Evolutionary conservation across 768 basidiomycete genomes (phyloP).

Genomic region (Suillus brevipes): DNA sequence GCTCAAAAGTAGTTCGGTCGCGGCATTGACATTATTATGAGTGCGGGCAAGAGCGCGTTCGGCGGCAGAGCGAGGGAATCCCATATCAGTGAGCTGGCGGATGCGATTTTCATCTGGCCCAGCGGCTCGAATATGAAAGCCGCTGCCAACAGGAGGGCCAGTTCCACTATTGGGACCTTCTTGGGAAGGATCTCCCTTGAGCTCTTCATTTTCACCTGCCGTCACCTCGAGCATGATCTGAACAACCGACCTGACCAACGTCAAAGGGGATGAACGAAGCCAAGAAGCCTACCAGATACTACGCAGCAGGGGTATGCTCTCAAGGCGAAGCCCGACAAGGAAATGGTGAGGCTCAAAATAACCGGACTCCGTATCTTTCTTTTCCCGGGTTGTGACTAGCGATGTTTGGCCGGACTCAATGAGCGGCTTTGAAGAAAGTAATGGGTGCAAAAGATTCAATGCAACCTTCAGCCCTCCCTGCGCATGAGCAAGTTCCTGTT

Average conservation of each 20-base stretch:
- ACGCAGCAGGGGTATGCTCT: constrained; percentile 63
- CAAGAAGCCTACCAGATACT: constrained; percentile 83
- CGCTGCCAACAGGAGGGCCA: constrained; percentile 33
- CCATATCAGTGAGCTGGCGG: constrained; percentile 91
- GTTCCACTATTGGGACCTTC: constrained; percentile 35
- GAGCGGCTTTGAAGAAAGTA: constrained; percentile 78
- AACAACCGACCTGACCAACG: constrained; percentile 73
- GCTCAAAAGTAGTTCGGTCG: constrained; percentile 82
- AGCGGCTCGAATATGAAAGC: constrained; percentile 34
- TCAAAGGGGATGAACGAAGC: constrained; percentile 74
- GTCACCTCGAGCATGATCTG: constrained; percentile 79
- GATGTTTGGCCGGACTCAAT: constrained; percentile 85
- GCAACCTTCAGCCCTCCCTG: constrained; percentile 82
- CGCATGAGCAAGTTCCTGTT: constrained; percentile 71
- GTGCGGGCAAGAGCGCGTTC: constrained; percentile 82
- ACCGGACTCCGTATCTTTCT: constrained; percentile 71
- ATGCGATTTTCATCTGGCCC: constrained; percentile 78
- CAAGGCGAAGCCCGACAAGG: constrained; percentile 75
- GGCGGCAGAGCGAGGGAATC: constrained; percentile 87
- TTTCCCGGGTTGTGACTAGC: constrained; percentile 70
- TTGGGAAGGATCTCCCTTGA: constrained; percentile 44
- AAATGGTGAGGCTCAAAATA: constrained; percentile 89
- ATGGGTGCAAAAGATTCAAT: constrained; percentile 70
- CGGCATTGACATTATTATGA: constrained; percentile 85
- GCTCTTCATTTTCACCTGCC: constrained; percentile 79